Evolutionary conservation across 306 rosid genomes (phyloP), one percentile per base, ranked within the genome.

Genomic region (Cicer arietinum): DNA sequence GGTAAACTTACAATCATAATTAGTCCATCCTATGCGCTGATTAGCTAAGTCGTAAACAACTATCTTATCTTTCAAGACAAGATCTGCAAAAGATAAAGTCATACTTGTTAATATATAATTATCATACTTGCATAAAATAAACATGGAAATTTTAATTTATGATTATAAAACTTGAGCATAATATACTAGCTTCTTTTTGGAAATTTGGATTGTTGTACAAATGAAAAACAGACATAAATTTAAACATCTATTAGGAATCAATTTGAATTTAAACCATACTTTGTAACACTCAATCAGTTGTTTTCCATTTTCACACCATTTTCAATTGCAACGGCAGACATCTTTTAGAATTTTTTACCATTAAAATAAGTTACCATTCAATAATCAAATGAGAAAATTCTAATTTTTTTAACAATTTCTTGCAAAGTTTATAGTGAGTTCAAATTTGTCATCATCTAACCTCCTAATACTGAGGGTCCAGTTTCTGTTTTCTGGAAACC

Each of bases 401-500:
- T 41, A 42, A 1, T 22, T 50, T 50, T 47, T 65, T 58, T 52
- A 14, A n/a, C 43, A 63, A 63, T 46, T 71, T 43, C 61, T 64
- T 42, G 77, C 37, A 43, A 18, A 72, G 20, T 50, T 44, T 63
- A 43, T 22, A 22, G 53, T 72, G 7, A 4, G 63, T 67, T 46
- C 16, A 67, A 73, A 67, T 77, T 45, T 59, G 40, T 74, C 66
- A 69, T 41, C 87, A 77, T 35, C 47, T 62, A 47, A 94, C 98
- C 98, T 91, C 97, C 98, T 88, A 94, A 87, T 69, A 94, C 90
- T n/a, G 92, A 80, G 25, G 82, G 76, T 64, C 96, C 98, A 73
- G 86, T 92, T 79, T 84, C 92, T 43, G 69, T 80, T 78, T 85
- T 94, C 90, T 84, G 89, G 84, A 94, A 88, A 65, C 98, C 98